Percentiles rank a stretch among this genome's conserved stretches.
phyloP scores from a whole-genome alignment of 2,329 filamentous ascomycete species.

The Colletotrichum aenigma region DNA sequence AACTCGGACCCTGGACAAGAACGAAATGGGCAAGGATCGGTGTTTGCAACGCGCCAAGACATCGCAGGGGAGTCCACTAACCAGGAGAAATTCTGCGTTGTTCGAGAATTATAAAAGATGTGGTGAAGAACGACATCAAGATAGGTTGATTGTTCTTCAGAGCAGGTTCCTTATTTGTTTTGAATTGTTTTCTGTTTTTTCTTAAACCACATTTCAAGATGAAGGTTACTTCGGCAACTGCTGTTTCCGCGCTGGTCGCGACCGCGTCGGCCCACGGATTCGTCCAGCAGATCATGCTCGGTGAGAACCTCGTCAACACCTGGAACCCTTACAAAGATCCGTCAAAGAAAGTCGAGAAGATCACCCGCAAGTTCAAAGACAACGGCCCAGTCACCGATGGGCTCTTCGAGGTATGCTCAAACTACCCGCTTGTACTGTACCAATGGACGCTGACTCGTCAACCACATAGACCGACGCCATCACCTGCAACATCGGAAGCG shows the following conservation, averaged over 20 bases:
- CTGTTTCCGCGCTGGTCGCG: conserved; percentile 16
- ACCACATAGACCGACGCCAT: conserved; percentile 27
- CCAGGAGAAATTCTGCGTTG: neutral
- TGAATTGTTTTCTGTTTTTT: neutral
- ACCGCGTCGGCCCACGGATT: conserved; percentile 17
- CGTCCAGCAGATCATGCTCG: conserved; percentile 13
- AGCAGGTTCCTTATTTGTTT: neutral
- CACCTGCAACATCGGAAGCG: conserved; percentile 47
- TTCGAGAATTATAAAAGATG: neutral
- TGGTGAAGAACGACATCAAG: neutral
- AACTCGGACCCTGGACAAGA: neutral
- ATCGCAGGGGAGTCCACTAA: neutral
- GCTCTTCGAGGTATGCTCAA: conserved; percentile 16
- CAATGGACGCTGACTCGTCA: neutral
- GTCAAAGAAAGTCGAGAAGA: conserved; percentile 28
- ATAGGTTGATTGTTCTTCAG: neutral
- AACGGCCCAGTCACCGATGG: conserved; percentile 31
- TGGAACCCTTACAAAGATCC: conserved; percentile 33
- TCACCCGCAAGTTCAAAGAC: conserved; percentile 28
- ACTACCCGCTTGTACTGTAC: too few species aligned
- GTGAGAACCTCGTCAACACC: conserved; percentile 26
- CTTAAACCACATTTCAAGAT: neutral
- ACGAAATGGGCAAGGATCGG: neutral
- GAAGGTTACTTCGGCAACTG: neutral
- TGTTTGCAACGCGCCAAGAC: neutral